These are phyloP conservation scores for Rutstroemia sp. DNA, from an alignment of 2,329 filamentous ascomycete species.

Conservation along the genomic window DNA sequence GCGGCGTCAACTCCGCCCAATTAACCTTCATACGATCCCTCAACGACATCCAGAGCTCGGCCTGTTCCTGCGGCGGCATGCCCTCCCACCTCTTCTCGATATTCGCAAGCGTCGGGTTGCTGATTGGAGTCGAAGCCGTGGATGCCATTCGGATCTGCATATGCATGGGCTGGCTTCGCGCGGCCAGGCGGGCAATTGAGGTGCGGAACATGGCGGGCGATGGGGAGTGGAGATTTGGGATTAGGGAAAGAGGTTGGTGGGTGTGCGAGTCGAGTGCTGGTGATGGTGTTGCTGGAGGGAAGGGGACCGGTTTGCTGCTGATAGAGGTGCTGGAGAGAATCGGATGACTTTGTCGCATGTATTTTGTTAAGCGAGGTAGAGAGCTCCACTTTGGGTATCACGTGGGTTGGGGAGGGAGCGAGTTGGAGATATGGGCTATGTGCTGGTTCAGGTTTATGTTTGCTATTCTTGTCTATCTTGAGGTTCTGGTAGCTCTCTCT, in stretches of 20 bases:
- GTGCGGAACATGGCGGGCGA: conserved; percentile 15
- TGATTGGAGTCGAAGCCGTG: conserved; percentile 67
- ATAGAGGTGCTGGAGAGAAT: neutral
- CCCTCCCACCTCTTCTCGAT: conserved; percentile 99
- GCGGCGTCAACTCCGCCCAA: conserved; percentile 89
- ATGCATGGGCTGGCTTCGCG: conserved; percentile 9
- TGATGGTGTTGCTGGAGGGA: neutral
- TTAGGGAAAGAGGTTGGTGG: neutral
- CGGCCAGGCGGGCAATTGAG: conserved; percentile 13
- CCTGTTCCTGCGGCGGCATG: conserved; percentile 98
- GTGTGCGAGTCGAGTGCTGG: neutral
- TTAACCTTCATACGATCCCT: conserved; percentile 98
- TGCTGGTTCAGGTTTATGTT: too few species aligned
- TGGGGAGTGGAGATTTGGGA: neutral
- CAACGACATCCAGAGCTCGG: conserved; percentile 97
- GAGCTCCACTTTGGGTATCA: conserved; percentile 6
- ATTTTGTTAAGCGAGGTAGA: conserved; percentile 10
- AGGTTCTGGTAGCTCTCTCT: too few species aligned
- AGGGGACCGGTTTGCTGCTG: neutral
- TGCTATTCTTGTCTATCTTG: neutral
- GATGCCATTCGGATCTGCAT: conserved; percentile 13
- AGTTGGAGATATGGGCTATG: too few species aligned
- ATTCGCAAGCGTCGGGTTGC: conserved; percentile 93
- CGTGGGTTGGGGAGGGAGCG: neutral
- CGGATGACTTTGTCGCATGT: conserved; percentile 7